Evolutionary conservation across 192 early-diverging fungal genomes (phyloP), one percentile per base, ranked within the genome.

Genomic region (Coemansia sp.): DNA sequence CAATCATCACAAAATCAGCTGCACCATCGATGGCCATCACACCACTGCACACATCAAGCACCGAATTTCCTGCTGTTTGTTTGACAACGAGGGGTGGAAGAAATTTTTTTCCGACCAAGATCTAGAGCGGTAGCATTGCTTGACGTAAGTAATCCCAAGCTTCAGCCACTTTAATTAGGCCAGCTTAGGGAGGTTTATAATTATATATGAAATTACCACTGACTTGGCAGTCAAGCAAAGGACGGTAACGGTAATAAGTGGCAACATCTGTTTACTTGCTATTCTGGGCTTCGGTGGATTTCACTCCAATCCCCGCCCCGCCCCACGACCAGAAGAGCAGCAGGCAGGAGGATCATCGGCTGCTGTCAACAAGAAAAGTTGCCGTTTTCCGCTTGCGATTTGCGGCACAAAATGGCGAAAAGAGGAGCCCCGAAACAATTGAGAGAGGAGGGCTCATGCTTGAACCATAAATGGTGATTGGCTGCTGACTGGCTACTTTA

Each of bases 391-490:
- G 44, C 44, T 46, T 15, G 2, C 14, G 44, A 46, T 46, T 18
- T 14, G 18, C 44, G 6, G 44, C 12, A 41, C 12, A 41, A 12
- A 41, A 41, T 8, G 9, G 39, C 39, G 11, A 16, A 24, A 48
- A 30, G 51, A 48, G 34, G 33, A 34, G 23, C 26, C 33, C 57
- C 33, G 16, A 59, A 59, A 36, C 23, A 53, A 46, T 16, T 2
- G 30, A 44, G n/a, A n/a, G n/a, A n/a, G n/a, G n/a, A n/a, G 30
- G 30, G 35, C 35, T 20, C 23, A 33, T 30, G 53, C 43, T 26
- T 11, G 16, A 56, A 67, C 65, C 65, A 67, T 67, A 67, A 67
- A 67, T 30, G 41, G 26, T 36, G 65, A 67, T 67, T 67, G 65
- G 65, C 55, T 45, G 57, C n/a, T 34, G 7, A 26, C 9, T 36